A percentile compares a stretch with the other conserved stretches of the same genome.
phyloP scores from a whole-genome alignment of 371 early-diverging fungal genomes.

The Phascolomyces articulosus region DNA sequence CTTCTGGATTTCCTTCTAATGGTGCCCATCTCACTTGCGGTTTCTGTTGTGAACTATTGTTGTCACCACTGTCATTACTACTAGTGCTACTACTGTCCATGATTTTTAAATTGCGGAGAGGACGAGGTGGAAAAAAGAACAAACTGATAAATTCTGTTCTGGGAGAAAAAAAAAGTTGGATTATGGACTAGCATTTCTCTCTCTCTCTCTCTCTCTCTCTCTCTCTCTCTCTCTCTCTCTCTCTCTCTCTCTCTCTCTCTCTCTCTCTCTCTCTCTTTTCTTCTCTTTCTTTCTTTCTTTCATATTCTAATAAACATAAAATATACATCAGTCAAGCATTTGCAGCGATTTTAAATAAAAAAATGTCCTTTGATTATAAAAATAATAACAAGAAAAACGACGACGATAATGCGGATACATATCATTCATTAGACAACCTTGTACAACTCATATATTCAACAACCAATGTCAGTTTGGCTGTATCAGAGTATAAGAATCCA shows the following conservation, averaged over 20 bases:
- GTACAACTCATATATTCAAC: slow-evolving; percentile 11
- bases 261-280: neutral
- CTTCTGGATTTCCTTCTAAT: slow-evolving; percentile 80
- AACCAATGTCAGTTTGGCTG: neutral
- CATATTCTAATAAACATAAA: neutral
- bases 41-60: neutral
- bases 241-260: neutral
- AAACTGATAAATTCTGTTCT: no score
- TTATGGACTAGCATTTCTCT: neutral
- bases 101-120: neutral
- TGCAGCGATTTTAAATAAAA: no score
- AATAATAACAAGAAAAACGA: neutral
- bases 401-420: neutral
- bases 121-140: no score
- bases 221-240: neutral
- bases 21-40: slow-evolving; percentile 64
- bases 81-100: neutral
- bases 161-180: no score
- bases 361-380: no score
- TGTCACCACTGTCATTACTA: neutral
- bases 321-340: no score
- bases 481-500: neutral
- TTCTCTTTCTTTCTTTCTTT: neutral
- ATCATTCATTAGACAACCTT: slow-evolving; percentile 4
- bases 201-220: neutral